Evolutionary conservation across 2,329 filamentous ascomycete species (phyloP).

Genomic region (Cladophialophora immunda): DNA sequence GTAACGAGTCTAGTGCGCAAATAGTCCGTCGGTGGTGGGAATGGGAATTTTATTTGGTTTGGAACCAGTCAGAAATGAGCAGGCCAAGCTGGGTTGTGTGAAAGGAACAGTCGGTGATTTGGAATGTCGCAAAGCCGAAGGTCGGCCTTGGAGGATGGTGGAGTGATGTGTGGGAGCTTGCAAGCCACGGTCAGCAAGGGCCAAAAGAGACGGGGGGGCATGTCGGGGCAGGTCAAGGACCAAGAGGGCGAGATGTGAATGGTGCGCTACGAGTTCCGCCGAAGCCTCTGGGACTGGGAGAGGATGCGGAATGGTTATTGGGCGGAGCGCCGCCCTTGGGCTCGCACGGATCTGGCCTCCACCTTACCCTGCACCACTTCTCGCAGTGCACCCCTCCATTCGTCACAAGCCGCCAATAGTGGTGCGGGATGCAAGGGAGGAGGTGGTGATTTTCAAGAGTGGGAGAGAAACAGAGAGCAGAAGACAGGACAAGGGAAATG

Average conservation of each 20-base stretch:
- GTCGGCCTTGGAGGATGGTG: background rate
- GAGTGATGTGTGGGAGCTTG: slow-evolving; percentile 1
- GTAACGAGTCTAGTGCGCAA: slow-evolving; percentile 21
- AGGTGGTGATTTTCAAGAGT: too few relatives aligned
- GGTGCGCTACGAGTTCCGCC: slow-evolving; percentile 22
- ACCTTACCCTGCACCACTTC: slow-evolving; percentile 12
- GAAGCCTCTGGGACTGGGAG: background rate
- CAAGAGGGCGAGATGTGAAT: background rate
- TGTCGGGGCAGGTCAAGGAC: background rate
- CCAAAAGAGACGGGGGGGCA: background rate
- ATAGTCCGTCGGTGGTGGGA: background rate
- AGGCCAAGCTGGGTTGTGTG: background rate
- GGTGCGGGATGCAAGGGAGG: background rate
- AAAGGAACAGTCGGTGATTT: background rate
- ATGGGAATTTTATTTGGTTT: background rate
- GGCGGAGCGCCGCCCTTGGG: slow-evolving; percentile 29
- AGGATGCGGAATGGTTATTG: slow-evolving; percentile 20
- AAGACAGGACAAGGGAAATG: background rate
- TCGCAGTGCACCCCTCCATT: background rate
- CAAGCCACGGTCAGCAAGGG: background rate
- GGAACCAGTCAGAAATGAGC: slow-evolving; percentile 8
- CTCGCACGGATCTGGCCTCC: slow-evolving; percentile 18
- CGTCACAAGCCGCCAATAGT: background rate
- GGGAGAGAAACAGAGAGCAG: background rate
- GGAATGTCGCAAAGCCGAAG: slow-evolving; percentile 1